Evolutionary conservation across 2,329 filamentous ascomycete species (phyloP).

Genomic region (Fusarium torreyae): DNA sequence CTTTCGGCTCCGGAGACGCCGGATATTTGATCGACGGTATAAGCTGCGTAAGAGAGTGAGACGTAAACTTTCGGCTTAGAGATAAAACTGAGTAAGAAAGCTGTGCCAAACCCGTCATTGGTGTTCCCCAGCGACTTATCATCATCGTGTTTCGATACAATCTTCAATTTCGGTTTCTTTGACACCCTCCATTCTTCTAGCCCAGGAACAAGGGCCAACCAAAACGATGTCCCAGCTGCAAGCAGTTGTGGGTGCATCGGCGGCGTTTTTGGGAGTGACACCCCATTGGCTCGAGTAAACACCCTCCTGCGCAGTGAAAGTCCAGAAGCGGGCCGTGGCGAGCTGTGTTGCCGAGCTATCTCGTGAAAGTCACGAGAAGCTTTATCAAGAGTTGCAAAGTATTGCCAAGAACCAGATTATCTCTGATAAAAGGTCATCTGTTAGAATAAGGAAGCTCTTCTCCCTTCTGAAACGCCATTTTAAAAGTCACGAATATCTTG

Average conservation of each 20-base stretch:
- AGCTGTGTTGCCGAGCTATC: constrained; percentile 30
- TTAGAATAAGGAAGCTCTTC: background rate
- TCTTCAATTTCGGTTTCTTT: background rate
- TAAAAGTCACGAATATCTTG: background rate
- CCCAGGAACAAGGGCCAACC: constrained; percentile 36
- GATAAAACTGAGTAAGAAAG: background rate
- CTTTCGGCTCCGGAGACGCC: constrained; percentile 2
- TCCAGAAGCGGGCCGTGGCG: constrained; percentile 40
- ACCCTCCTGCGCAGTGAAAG: constrained; percentile 18
- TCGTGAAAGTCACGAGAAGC: constrained; percentile 14
- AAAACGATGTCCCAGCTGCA: constrained; percentile 17
- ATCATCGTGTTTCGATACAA: background rate
- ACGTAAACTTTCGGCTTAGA: background rate
- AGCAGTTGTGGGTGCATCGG: constrained; percentile 24
- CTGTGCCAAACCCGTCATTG: background rate
- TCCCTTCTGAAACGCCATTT: background rate
- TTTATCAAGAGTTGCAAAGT: background rate
- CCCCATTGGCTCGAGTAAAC: constrained; percentile 27
- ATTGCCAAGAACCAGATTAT: background rate
- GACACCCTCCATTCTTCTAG: constrained; percentile 3
- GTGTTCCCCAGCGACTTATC: background rate
- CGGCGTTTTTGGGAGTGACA: constrained; percentile 23
- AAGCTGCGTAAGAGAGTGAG: background rate
- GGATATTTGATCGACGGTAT: constrained; percentile 5
- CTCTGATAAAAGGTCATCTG: background rate